Evolutionary conservation across 805 yeast species (phyloP).

Genomic region (Cyberlindnera veronae): DNA sequence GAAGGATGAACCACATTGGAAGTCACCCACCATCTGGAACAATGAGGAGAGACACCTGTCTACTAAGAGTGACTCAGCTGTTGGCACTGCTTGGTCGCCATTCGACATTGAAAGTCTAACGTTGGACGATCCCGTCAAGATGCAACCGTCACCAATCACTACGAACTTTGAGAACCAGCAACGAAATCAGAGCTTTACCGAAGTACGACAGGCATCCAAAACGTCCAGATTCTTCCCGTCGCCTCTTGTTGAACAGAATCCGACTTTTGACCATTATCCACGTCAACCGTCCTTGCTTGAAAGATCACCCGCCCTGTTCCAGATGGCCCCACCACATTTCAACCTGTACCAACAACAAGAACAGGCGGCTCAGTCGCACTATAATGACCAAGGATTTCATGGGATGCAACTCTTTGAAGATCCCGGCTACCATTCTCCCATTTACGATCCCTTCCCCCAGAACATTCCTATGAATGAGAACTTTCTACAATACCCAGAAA

Average conservation of each 20-base stretch:
- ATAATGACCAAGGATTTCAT: not conserved
- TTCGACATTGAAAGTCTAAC: slow-evolving; percentile 22
- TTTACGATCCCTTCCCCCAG: not conserved
- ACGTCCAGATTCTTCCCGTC: slow-evolving; percentile 29
- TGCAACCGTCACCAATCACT: slow-evolving; percentile 8
- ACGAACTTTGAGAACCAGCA: too few relatives aligned
- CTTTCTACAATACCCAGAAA: too few relatives aligned
- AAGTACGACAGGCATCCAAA: too few relatives aligned
- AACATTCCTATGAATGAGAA: not conserved
- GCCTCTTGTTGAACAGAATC: slow-evolving; percentile 18
- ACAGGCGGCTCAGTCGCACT: not conserved
- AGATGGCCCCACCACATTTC: slow-evolving; percentile 5
- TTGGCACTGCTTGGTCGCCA: slow-evolving; percentile 25
- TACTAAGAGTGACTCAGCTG: slow-evolving; percentile 27
- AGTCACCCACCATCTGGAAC: slow-evolving; percentile 26
- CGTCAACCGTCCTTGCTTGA: slow-evolving; percentile 12
- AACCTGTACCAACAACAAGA: slow-evolving; percentile 1
- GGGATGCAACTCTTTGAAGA: slow-evolving; percentile 4
- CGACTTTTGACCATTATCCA: slow-evolving; percentile 17
- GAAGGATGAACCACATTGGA: slow-evolving; percentile 13
- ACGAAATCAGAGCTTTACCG: too few relatives aligned
- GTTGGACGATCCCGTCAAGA: slow-evolving; percentile 17
- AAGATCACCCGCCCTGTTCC: slow-evolving; percentile 2
- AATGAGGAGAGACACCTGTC: slow-evolving; percentile 25
- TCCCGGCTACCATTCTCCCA: not conserved